These are phyloP conservation scores for Penicillium daleae DNA, from an alignment of 495 filamentous ascomycete species.

Conservation along the genomic window DNA sequence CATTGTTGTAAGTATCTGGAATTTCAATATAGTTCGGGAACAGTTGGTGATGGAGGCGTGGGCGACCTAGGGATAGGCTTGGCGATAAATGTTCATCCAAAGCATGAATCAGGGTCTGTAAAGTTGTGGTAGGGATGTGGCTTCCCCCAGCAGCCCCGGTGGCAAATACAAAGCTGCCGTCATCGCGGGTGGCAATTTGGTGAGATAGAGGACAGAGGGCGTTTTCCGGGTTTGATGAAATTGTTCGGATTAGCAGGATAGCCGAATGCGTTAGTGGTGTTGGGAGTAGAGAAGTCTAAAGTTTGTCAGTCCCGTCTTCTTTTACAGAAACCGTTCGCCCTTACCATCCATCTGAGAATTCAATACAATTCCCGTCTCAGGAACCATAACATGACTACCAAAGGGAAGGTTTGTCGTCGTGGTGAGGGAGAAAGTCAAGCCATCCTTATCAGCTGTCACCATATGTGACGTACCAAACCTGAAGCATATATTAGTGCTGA, in stretches of 20 bases:
- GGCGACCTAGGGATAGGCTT: background rate
- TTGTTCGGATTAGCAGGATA: background rate
- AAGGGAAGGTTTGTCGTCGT: background rate
- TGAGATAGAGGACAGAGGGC: background rate
- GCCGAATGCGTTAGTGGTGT: background rate
- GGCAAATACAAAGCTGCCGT: background rate
- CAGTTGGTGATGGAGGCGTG: background rate
- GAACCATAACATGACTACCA: background rate
- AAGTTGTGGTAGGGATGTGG: background rate
- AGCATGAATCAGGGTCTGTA: background rate
- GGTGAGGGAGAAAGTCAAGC: background rate
- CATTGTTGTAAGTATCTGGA: background rate
- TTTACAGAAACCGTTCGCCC: background rate
- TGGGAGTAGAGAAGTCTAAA: background rate
- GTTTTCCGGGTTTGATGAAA: background rate
- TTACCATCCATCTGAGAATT: background rate
- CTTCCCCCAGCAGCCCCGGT: background rate
- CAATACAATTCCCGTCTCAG: background rate
- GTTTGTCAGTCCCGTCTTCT: background rate
- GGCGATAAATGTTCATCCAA: background rate
- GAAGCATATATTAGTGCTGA: background rate
- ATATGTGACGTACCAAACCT: background rate
- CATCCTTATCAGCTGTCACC: background rate
- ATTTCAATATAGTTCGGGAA: background rate
- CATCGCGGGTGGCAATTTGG: background rate